Conservation (phyloP, 164 flowering plant species). For the Tetrastigma voinierianum region DNA sequence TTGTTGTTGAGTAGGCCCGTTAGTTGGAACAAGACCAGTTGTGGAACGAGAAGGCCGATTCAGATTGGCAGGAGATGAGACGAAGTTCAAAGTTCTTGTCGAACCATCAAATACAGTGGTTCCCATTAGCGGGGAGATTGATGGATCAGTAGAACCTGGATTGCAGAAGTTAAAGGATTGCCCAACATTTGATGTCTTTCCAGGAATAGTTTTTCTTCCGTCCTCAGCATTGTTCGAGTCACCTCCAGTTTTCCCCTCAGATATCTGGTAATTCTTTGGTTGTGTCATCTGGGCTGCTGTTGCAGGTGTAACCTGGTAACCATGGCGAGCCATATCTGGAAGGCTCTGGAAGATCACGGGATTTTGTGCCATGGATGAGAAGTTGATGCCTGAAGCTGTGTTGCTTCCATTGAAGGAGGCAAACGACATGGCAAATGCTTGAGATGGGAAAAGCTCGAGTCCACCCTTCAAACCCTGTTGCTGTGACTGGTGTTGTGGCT, state of each 20-base stretch:
- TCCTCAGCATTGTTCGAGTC: constrained; percentile 13
- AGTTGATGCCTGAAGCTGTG: constrained; percentile 17
- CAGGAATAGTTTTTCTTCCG: constrained; percentile 13
- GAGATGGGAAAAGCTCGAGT: constrained; percentile 19
- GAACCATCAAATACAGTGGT: constrained; percentile 28
- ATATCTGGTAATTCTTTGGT: constrained; percentile 21
- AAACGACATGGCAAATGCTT: constrained; percentile 27
- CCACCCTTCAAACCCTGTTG: constrained; percentile 16
- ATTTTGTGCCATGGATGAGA: constrained; percentile 26
- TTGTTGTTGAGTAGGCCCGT: constrained; percentile 13
- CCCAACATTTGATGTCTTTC: constrained; percentile 13
- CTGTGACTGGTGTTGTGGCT: constrained; percentile 10
- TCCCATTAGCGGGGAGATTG: constrained; percentile 2
- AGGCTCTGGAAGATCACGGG: constrained; percentile 26
- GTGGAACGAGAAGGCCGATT: constrained; percentile 14
- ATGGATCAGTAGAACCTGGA: background rate
- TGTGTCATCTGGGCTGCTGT: constrained; percentile 17
- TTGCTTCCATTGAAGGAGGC: constrained; percentile 19
- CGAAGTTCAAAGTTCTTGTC: constrained; percentile 20
- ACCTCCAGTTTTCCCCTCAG: constrained; percentile 22
- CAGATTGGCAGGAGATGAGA: constrained; percentile 16
- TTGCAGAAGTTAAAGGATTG: constrained; percentile 8
- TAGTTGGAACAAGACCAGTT: constrained; percentile 1
- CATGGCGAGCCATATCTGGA: constrained; percentile 21
- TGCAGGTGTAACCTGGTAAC: constrained; percentile 17